These are phyloP conservation scores for Penicillium sp. DNA, from an alignment of 2,329 filamentous ascomycete species.

Conservation along the genomic window DNA sequence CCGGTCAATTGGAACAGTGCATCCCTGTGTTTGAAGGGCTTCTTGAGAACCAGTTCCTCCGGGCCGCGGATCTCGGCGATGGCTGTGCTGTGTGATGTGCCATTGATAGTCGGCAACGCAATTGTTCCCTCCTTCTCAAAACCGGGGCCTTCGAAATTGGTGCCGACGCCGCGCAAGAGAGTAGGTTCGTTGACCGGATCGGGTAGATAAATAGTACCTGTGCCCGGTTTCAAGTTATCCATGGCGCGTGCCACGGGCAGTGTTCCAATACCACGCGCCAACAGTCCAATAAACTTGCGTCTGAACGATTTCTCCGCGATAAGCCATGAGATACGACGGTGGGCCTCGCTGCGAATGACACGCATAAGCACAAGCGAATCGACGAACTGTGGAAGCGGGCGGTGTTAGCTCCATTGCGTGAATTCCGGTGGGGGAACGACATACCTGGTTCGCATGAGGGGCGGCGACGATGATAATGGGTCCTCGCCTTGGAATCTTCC, in stretches of 20 bases:
- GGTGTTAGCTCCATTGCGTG: slow-evolving; percentile 7
- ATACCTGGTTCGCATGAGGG: slow-evolving; percentile 89
- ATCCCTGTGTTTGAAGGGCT: slow-evolving; percentile 72
- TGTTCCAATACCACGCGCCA: slow-evolving; percentile 76
- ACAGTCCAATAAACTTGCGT: slow-evolving; percentile 79
- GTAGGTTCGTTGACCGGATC: slow-evolving; percentile 81
- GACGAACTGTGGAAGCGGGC: slow-evolving; percentile 63
- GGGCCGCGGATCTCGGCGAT: slow-evolving; percentile 75
- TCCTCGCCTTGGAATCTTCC: slow-evolving; percentile 84
- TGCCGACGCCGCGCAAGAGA: slow-evolving; percentile 71
- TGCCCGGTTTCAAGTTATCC: slow-evolving; percentile 74
- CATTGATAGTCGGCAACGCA: slow-evolving; percentile 78
- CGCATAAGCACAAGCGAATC: slow-evolving; percentile 92
- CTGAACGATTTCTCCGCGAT: slow-evolving; percentile 95
- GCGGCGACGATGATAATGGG: slow-evolving; percentile 94
- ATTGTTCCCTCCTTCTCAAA: slow-evolving; percentile 76
- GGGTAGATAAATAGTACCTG: slow-evolving; percentile 79
- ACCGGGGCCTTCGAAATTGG: slow-evolving; percentile 68
- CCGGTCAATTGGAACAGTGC: slow-evolving; percentile 78
- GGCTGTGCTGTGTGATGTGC: slow-evolving; percentile 72
- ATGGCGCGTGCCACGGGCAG: slow-evolving; percentile 91
- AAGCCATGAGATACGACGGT: slow-evolving; percentile 82
- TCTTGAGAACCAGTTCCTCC: slow-evolving; percentile 79
- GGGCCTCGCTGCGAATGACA: slow-evolving; percentile 77
- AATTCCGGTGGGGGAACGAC: slow-evolving; percentile 20